Evolutionary conservation across 306 rosid species (phyloP), one percentile per base, ranked within the genome.

Genomic region (Hippophae rhamnoides): DNA sequence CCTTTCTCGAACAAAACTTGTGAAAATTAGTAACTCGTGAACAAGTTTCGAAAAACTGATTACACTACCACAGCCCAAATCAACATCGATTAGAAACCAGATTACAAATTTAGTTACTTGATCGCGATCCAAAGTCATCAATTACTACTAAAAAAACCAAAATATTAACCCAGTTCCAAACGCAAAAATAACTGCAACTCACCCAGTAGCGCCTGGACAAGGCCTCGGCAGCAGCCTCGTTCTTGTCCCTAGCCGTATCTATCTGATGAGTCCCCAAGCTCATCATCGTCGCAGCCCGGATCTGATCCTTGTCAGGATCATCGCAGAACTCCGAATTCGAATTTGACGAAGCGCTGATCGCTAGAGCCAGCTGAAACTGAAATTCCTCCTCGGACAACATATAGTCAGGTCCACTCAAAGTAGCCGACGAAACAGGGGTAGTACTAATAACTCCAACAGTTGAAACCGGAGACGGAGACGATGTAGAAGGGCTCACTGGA

Each of bases 151-250:
- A 44, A 43, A 44, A 56, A 42, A 47, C 14, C 46, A 69, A 44
- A 64, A 41, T 9, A 6, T 13, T 57, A 26, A 13, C 47, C 40
- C 10, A 43, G 69, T 61, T 57, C 47, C 41, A 74, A 48, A 44
- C 31, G 43, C 56, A 14, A 48, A n/a, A 23, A 61, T 61, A 53
- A 57, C 55, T 56, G 59, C 10, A 75, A 67, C 95, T 83, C 72
- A 92, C 99, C 99, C 97, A 92, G 77, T 92, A 92, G 76, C 80
- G 99, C 82, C 96, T 73, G 8, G 99, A 82, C 67, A 92, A 76
- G 42, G 83, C 69, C 76, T 86, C 95, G 9, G 88, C 83, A 13
- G 78, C 68, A 44, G 65, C 81, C 41, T 78, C 90, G 7, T 54
- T 83, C 76, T 64, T 78, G 56, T 58, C 74, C 79, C 74, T 71